Evolutionary conservation across 2,329 filamentous ascomycete species (phyloP).

Genomic region (Emmonsiellopsis sp.): DNA sequence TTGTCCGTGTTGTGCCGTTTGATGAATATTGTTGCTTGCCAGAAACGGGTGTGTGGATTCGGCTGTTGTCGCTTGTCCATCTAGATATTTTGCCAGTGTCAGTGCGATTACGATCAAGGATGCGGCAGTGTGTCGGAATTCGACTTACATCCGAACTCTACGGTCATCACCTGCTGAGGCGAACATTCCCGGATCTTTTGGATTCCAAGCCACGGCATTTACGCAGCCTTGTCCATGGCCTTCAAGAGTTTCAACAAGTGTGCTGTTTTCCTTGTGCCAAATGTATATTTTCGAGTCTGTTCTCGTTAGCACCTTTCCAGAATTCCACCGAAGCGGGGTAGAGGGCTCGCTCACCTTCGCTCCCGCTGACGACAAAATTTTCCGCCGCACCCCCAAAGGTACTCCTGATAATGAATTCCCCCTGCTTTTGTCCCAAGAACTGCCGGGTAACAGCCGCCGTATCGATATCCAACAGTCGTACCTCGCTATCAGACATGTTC

Average conservation of each 20-base stretch:
- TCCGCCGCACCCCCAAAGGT: constrained; percentile 83
- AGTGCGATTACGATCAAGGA: no score
- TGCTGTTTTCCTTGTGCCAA: constrained; percentile 79
- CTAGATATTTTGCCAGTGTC: constrained; percentile 13
- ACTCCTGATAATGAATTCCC: constrained; percentile 69
- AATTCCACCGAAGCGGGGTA: neutral
- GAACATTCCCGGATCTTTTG: constrained; percentile 70
- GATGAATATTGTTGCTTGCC: constrained; percentile 22
- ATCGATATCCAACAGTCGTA: constrained; percentile 68
- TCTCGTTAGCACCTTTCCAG: neutral
- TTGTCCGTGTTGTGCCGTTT: constrained; percentile 29
- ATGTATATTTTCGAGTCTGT: constrained; percentile 65
- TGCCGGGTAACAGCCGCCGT: constrained; percentile 61
- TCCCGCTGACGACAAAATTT: constrained; percentile 84
- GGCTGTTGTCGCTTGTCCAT: constrained; percentile 27
- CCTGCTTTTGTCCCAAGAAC: constrained; percentile 67
- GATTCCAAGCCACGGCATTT: constrained; percentile 86
- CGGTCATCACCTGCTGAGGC: constrained; percentile 85
- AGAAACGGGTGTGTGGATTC: constrained; percentile 12
- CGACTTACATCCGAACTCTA: constrained; percentile 70
- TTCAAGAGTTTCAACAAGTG: constrained; percentile 63
- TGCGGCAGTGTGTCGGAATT: no score
- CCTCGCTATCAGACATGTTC: constrained; percentile 67
- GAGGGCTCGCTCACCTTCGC: constrained; percentile 56
- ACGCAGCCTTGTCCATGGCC: constrained; percentile 64